These are phyloP conservation scores for Coemansia sp. DNA, from an alignment of 192 early-diverging fungal genomes.

Conservation along the genomic window DNA sequence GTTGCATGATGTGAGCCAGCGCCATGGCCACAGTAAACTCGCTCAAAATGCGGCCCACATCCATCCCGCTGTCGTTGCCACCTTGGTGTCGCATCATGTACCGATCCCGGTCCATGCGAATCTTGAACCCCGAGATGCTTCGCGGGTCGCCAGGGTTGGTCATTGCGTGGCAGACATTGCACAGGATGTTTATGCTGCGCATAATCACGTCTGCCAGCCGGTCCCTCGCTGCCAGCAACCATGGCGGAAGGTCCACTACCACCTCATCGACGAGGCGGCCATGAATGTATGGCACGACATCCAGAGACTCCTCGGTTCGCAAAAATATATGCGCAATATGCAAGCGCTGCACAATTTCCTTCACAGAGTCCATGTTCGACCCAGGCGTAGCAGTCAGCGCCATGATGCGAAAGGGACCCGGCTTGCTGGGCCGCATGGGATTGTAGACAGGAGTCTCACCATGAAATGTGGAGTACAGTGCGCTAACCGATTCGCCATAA, in stretches of 20 bases:
- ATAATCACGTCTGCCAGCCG: conserved; percentile 52
- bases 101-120: conserved; percentile 39
- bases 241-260: conserved; percentile 57
- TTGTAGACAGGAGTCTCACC: conserved; percentile 11
- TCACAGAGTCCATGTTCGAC: conserved; percentile 64
- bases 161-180: conserved; percentile 42
- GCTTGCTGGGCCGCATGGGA: conserved; percentile 22
- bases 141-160: conserved; percentile 25
- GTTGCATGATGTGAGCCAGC: conserved; percentile 52
- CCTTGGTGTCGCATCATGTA: conserved; percentile 16
- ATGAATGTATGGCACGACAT: conserved; percentile 73
- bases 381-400: conserved; percentile 90
- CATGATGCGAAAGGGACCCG: conserved; percentile 67
- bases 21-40: conserved; percentile 59
- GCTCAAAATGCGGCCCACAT: conserved; percentile 31
- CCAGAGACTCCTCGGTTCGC: conserved; percentile 84
- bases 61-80: conserved; percentile 9
- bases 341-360: conserved; percentile 71
- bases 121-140: conserved; percentile 30
- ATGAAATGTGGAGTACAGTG: conserved; percentile 49
- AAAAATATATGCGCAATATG: conserved; percentile 78
- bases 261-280: conserved; percentile 65
- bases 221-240: conserved; percentile 49
- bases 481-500: conserved; percentile 70
- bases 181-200: conserved; percentile 52